These are phyloP conservation scores for Alternaria sp. DNA, from an alignment of 2,329 filamentous ascomycete species.

Conservation along the genomic window DNA sequence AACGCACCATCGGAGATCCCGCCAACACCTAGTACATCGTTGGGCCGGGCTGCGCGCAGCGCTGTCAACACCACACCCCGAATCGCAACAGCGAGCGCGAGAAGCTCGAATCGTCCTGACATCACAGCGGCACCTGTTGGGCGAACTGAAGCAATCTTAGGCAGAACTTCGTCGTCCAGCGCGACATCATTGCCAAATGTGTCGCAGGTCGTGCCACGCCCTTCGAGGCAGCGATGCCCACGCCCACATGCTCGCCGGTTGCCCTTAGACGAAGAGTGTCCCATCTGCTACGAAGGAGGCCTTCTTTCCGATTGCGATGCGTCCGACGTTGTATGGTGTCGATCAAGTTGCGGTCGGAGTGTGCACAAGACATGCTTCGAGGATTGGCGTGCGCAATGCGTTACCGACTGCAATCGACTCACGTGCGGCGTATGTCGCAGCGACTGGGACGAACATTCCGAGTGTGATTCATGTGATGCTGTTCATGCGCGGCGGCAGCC, in stretches of 20 bases:
- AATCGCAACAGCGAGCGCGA: neutral
- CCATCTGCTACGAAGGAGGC: conserved; percentile 29
- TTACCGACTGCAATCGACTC: neutral
- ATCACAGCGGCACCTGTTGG: neutral
- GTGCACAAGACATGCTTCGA: conserved; percentile 30
- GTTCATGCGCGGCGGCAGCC: conserved; percentile 3
- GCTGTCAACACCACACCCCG: neutral
- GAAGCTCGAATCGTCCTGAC: neutral
- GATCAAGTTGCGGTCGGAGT: conserved; percentile 21
- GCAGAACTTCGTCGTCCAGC: neutral
- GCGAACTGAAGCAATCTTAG: neutral
- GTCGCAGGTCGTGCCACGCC: neutral
- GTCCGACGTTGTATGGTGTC: conserved; percentile 29
- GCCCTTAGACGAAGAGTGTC: conserved; percentile 25
- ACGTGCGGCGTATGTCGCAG: conserved; percentile 26
- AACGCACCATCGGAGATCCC: neutral
- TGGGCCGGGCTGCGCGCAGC: neutral
- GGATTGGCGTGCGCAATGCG: conserved; percentile 16
- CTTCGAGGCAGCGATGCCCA: conserved; percentile 6
- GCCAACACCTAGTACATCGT: neutral
- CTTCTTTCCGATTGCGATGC: conserved; percentile 7
- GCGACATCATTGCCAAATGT: neutral
- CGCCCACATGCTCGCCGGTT: conserved; percentile 26
- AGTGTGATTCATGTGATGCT: neutral
- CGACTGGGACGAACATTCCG: conserved; percentile 15